Conservation (phyloP, 768 basidiomycete species). For the Leccinum truebloodii region DNA sequence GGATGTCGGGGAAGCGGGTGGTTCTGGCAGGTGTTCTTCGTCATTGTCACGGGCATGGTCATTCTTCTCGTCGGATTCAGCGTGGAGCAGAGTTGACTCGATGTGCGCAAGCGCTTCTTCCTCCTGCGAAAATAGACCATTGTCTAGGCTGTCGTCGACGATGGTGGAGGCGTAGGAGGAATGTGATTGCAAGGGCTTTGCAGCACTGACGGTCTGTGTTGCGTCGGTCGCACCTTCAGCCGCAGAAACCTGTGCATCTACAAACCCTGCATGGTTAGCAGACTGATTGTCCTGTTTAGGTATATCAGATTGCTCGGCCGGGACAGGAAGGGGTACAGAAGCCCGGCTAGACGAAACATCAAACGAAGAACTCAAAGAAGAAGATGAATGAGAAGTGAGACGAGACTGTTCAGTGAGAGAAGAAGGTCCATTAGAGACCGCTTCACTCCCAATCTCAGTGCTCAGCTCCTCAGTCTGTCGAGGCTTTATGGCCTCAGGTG, state of each 20-base stretch:
- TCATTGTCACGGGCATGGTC: constrained; percentile 22
- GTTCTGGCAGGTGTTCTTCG: constrained; percentile 56
- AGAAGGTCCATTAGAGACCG: constrained; percentile 18
- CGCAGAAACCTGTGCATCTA: constrained; percentile 44
- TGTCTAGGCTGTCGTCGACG: constrained; percentile 44
- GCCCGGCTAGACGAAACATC: constrained; percentile 50
- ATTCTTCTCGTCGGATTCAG: constrained; percentile 20
- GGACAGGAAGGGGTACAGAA: constrained; percentile 32
- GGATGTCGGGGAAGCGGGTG: constrained; percentile 56
- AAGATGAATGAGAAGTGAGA: constrained; percentile 33
- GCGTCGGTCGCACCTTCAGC: background rate
- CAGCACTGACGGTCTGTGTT: constrained; percentile 10
- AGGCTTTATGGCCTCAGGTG: constrained; percentile 26
- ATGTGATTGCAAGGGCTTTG: constrained; percentile 40
- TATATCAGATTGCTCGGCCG: constrained; percentile 32
- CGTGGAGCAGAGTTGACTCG: constrained; percentile 23
- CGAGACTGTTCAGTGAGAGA: constrained; percentile 34
- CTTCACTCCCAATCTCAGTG: constrained; percentile 24
- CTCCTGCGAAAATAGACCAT: constrained; percentile 30
- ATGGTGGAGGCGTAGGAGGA: constrained; percentile 56
- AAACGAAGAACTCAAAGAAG: constrained; percentile 35
- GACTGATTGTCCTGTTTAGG: constrained; percentile 46
- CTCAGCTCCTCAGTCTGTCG: constrained; percentile 8
- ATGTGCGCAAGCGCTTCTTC: constrained; percentile 21
- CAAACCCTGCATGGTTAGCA: constrained; percentile 48